Base-by-base conservation (phyloP, 2,329 filamentous ascomycete genomes). In the Canariomyces notabilis region DNA sequence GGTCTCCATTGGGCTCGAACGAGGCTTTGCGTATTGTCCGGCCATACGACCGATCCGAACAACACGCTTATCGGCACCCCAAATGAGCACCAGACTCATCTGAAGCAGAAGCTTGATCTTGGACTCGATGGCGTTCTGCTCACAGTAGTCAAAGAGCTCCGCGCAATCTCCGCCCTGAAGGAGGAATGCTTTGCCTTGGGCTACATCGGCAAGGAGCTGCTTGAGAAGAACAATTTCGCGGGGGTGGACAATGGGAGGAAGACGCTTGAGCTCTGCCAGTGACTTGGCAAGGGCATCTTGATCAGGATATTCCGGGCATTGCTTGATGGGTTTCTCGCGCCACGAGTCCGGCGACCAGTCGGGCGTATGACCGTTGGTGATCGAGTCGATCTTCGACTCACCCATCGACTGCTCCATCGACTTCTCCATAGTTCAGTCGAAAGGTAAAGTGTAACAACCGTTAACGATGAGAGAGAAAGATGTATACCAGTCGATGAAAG, bases 111-210 rank as follows among this genome's bases (percentile, higher is more conserved):
- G 79, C 71, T 97, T 97, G 67, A 97, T 89, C 74, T 97, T 98
- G 53, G 88, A 85, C 69, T 97, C 89, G 57, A 98, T 96, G 55
- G 87, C 85, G 12, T 79, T 78, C 64, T 89, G 85, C 59, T 87
- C 83, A 68, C 93, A 98, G 73, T 98, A 98, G 67, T 93, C 89
- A 61, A 98, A 98, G 8, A 97, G 78, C 71, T 98, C 93, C 14
- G 93, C 93, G 63, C 93, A 98, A 69, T 98, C 93, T 52, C 91
- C 93, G 50, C 93, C 93, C 70, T 98, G 93, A 4, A 98, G 80
- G 8, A 98, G 75, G 65, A 98, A 97, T 11, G 91, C 88, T 55
- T 91, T 89, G 26, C 93, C 93, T 29, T 86, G 73, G 5, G 93
- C 93, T 5, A 95, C 93, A 69, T 95, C 88, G 49, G 81, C 80